These are phyloP conservation scores for Lentinus brumalis DNA, from an alignment of 768 basidiomycete genomes.

Conservation along the genomic window DNA sequence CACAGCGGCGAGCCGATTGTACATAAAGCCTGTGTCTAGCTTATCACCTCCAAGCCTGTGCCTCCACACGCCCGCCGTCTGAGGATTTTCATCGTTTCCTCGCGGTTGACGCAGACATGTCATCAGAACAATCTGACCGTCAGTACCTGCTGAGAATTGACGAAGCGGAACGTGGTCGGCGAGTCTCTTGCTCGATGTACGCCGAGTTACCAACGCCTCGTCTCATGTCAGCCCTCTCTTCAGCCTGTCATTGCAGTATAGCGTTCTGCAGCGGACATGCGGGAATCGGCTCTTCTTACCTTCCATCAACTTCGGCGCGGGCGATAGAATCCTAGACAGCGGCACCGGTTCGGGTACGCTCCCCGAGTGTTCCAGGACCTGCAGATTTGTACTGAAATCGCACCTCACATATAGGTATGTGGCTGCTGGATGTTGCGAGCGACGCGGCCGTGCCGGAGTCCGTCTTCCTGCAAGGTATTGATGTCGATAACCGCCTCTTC, in stretches of 20 bases:
- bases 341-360: constrained; percentile 12
- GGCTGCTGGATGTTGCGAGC: constrained; percentile 18
- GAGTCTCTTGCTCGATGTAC: too few relatives aligned
- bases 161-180: too few relatives aligned
- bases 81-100: too few relatives aligned
- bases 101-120: too few relatives aligned
- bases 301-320: not conserved
- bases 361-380: not conserved
- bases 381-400: not conserved
- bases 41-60: too few relatives aligned
- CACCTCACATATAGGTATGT: constrained; percentile 10
- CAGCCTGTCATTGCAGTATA: constrained; percentile 10
- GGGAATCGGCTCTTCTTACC: constrained; percentile 8
- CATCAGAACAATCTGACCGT: too few relatives aligned
- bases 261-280: not conserved
- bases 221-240: not conserved
- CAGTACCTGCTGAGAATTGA: too few relatives aligned
- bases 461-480: constrained; percentile 16
- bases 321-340: constrained; percentile 6
- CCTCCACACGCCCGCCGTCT: too few relatives aligned
- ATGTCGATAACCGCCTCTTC: constrained; percentile 20
- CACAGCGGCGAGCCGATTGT: too few relatives aligned
- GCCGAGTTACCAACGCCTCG: not conserved
- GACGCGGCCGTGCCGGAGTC: not conserved
- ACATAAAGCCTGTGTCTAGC: too few relatives aligned